Base-by-base conservation (phyloP, 2,329 filamentous ascomycete genomes). In the Verticillium longisporum region DNA sequence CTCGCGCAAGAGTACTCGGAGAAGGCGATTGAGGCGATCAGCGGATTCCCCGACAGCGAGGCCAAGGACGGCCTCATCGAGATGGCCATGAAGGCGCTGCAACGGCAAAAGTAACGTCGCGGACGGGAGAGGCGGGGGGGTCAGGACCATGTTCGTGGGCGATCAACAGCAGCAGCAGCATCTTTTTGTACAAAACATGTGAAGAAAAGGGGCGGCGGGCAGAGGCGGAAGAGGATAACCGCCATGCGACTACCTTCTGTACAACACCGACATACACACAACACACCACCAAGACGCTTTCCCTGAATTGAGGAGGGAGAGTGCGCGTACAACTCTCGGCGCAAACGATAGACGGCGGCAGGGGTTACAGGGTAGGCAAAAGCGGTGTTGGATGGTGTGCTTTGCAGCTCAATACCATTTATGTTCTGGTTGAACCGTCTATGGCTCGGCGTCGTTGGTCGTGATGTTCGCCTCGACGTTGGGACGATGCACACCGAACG, bases 71-170 rank as follows among this genome's bases (percentile, higher is more conserved):
- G 94, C 0, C 80, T 99, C 50, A 80, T 97, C 55, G 92, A 97
- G 70, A 97, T 98, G 91, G 96, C 92, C 67, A 84, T 88, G 68
- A 97, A 97, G 80, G 92, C 93, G 15, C 86, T 97, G 79, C 88
- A 92, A 76, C 84, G 94, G 70, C 84, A 92, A 73, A 97, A 97
- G 76, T 98, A 81, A 69, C 61, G n/a, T 41, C 61, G 9, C 34
- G 34, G 26, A 34, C 37, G 55, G 15, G 15, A 14, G 21, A 14
- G 33, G 1, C n/a, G 33, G 14, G 6, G 9, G 11, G 34, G 36
- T 18, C 9, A 18, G 11, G 18, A 26, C 38, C 6, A 53, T 18
- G 45, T 14, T 31, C 9, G 21, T 21, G 45, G 45, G 18, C 26
- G 26, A 31, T 31, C 26, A 31, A 31, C 26, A 31, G 26, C 26